These are phyloP conservation scores for Hamigera avellanea DNA, from an alignment of 495 filamentous ascomycete species.

Conservation along the genomic window DNA sequence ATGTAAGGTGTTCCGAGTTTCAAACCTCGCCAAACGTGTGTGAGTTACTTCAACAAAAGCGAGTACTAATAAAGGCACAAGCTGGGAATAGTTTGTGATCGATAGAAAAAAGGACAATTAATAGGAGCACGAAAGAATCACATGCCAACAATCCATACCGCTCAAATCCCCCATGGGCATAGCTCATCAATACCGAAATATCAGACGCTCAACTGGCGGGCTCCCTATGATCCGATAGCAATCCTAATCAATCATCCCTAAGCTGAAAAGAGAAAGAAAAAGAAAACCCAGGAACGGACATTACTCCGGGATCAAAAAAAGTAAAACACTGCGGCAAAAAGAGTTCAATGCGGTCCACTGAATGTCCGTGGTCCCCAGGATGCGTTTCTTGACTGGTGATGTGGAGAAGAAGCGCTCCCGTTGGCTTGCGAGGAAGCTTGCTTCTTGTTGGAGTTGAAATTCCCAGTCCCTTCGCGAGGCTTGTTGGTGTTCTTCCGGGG, in stretches of 20 bases:
- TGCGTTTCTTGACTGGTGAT: conserved; percentile 19
- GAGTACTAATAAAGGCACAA: too few relatives aligned
- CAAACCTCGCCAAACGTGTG: too few relatives aligned
- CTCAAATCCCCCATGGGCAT: conserved; percentile 8
- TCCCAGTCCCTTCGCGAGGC: conserved; percentile 18
- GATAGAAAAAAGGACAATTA: conserved; percentile 6
- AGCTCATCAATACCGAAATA: conserved; percentile 16
- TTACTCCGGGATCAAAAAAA: background rate
- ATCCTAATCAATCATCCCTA: background rate
- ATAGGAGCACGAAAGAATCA: conserved; percentile 13
- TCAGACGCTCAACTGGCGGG: conserved; percentile 11
- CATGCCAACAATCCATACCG: conserved; percentile 5
- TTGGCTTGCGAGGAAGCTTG: conserved; percentile 13
- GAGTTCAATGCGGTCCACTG: conserved; percentile 11
- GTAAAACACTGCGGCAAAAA: background rate
- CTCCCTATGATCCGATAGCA: background rate
- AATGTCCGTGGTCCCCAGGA: conserved; percentile 20
- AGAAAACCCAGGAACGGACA: too few relatives aligned
- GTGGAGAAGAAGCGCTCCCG: conserved; percentile 14
- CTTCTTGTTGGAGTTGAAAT: conserved; percentile 14
- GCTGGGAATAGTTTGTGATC: too few relatives aligned
- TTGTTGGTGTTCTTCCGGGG: conserved; percentile 22
- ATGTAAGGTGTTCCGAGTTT: too few relatives aligned
- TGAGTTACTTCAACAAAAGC: too few relatives aligned
- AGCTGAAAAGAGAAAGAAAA: background rate